Base-by-base conservation (phyloP, 768 basidiomycete genomes). In the Astraeus odoratus region DNA sequence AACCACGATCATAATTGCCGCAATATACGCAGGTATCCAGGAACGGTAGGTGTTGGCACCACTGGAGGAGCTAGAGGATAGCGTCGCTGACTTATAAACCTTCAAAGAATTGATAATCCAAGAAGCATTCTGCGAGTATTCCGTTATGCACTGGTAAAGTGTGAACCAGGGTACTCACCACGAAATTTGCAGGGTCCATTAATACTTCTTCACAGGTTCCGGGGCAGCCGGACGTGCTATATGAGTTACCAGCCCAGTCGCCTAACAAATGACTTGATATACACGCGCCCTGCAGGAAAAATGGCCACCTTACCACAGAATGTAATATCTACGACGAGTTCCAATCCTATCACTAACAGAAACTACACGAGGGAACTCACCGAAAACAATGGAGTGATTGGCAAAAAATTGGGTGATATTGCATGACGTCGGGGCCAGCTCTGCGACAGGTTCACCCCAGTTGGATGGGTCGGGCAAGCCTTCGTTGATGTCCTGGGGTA, bases 171-270 rank as follows among this genome's bases (percentile, higher is more conserved):
- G 30, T 18, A 63, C 80, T 41, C 64, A 81, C 86, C 56, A 73
- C 78, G 53, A 89, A 89, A 58, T 87, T 88, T 3, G 57, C 56
- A 1, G 87, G 86, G 56, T 86, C 70, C 72, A 73, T 78, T 29
- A 89, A 58, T 46, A 70, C 70, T 9, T 75, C 72, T 16, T 71
- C 57, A 54, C 87, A 90, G 24, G 83, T 82, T 31, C 86, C 87
- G 5, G 86, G 84, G 52, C 87, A 89, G 16, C 75, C 75, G 2
- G 76, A 80, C 8, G 83, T 83, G 4, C 77, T 73, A 54, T 88
- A 88, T 4, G 83, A 80, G 58, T 87, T 86, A 22, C 86, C 86
- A 13, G 87, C 87, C 87, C 86, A 88, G 63, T 87, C 86, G 53
- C 82, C 83, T 86, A 19, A 39, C 10, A 50, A 8, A 43, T 18